These are phyloP conservation scores for Linnemannia exigua DNA, from an alignment of 192 early-diverging fungal genomes.

Conservation along the genomic window DNA sequence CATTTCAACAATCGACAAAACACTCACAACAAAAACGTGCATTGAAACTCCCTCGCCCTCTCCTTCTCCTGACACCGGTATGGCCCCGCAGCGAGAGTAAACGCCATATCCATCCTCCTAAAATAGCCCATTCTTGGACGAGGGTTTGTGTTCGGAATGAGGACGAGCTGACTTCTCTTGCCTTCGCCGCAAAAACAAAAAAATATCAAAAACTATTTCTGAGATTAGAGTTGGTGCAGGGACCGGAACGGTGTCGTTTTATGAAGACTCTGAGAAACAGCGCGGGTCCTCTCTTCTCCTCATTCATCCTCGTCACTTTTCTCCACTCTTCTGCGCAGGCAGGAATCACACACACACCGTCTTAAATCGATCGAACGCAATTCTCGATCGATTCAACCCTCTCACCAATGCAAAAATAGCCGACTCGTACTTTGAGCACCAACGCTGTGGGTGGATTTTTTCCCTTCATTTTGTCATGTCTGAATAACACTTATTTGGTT, in stretches of 20 bases:
- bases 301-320: not conserved
- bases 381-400: not conserved
- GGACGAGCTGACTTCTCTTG: not conserved
- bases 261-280: not conserved
- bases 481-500: not conserved
- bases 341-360: not conserved
- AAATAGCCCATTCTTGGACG: not conserved
- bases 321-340: not conserved
- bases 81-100: not conserved
- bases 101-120: not conserved
- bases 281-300: not conserved
- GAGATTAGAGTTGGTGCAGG: conserved; percentile 32
- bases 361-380: not conserved
- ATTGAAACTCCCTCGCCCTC: not conserved
- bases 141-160: not conserved
- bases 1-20: not conserved
- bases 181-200: not conserved
- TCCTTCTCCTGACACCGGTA: not conserved
- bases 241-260: conserved; percentile 1
- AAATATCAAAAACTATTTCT: conserved; percentile 22
- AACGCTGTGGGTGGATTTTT: no score
- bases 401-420: no score
- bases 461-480: not conserved
- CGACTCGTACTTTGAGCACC: no score
- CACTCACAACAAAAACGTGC: not conserved